Conservation (phyloP, 371 early-diverging fungal genomes). For the Enteropsectra breve region DNA sequence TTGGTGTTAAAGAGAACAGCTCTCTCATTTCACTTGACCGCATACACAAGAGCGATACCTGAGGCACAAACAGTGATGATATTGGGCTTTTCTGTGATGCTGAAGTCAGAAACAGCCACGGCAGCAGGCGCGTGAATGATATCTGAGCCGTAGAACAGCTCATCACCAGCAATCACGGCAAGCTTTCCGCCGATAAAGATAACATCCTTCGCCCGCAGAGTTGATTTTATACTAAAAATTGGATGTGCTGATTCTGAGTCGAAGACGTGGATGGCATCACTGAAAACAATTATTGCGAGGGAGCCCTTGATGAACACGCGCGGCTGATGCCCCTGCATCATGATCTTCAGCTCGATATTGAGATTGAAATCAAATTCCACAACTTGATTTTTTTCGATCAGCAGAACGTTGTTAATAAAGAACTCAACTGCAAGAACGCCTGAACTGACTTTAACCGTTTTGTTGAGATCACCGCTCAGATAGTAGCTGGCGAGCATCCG, state of each 20-base stretch:
- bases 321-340: not conserved
- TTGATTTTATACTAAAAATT: not conserved
- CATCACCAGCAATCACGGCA: not conserved
- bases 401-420: not conserved
- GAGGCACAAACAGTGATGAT: too few relatives aligned
- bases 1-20: too few relatives aligned
- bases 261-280: conserved; percentile 7
- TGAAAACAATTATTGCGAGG: not conserved
- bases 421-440: not conserved
- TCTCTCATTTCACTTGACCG: too few relatives aligned
- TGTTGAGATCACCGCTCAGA: not conserved
- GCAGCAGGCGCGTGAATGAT: not conserved
- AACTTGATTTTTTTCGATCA: not conserved
- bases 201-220: not conserved
- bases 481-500: not conserved
- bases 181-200: not conserved
- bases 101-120: not conserved
- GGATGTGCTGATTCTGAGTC: not conserved
- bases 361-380: conserved; percentile 1
- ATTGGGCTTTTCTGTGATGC: too few relatives aligned
- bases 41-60: too few relatives aligned
- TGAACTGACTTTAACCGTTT: not conserved
- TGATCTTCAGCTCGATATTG: not conserved
- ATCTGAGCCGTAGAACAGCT: not conserved
- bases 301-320: not conserved